Percentiles rank a stretch among this genome's conserved stretches.
Evolutionary conservation across 2,329 filamentous ascomycete species (phyloP).

Genomic region (Colletotrichum cuscutae): DNA sequence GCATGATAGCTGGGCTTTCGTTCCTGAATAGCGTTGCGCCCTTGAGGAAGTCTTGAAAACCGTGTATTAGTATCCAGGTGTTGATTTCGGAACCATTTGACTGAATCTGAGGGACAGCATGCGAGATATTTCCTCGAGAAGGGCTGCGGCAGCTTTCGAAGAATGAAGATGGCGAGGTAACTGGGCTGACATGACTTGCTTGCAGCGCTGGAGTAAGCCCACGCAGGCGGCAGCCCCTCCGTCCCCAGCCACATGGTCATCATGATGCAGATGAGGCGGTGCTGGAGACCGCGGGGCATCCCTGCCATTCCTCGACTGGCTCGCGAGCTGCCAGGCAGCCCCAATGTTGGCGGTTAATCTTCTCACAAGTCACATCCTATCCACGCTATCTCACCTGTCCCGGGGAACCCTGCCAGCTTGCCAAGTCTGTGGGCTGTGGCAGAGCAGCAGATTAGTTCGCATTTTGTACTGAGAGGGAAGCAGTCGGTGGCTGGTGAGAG

Average conservation of each 20-base stretch:
- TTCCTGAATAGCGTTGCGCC: slow-evolving; percentile 10
- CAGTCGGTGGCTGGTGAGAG: slow-evolving; percentile 2
- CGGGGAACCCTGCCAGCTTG: slow-evolving; percentile 16
- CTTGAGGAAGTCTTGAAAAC: background rate
- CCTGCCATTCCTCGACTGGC: slow-evolving; percentile 1
- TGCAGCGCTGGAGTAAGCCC: background rate
- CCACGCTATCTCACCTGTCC: background rate
- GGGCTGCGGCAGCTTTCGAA: background rate
- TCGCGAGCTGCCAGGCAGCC: background rate
- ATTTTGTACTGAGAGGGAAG: background rate
- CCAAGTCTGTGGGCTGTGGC: slow-evolving; percentile 13
- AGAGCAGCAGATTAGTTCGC: background rate
- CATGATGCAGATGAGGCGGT: slow-evolving; percentile 20
- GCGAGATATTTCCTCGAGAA: background rate
- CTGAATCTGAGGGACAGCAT: background rate
- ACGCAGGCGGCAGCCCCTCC: background rate
- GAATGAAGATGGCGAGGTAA: background rate
- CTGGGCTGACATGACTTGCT: background rate
- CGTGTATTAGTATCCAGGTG: background rate
- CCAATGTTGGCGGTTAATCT: background rate
- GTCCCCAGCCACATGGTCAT: slow-evolving; percentile 5
- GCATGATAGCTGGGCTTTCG: slow-evolving; percentile 13
- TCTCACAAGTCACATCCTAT: background rate
- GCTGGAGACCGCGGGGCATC: slow-evolving; percentile 14
- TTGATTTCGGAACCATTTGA: background rate